phyloP scores from a whole-genome alignment of 2,329 filamentous ascomycete species.

The Chaetomiaceae sp. region DNA sequence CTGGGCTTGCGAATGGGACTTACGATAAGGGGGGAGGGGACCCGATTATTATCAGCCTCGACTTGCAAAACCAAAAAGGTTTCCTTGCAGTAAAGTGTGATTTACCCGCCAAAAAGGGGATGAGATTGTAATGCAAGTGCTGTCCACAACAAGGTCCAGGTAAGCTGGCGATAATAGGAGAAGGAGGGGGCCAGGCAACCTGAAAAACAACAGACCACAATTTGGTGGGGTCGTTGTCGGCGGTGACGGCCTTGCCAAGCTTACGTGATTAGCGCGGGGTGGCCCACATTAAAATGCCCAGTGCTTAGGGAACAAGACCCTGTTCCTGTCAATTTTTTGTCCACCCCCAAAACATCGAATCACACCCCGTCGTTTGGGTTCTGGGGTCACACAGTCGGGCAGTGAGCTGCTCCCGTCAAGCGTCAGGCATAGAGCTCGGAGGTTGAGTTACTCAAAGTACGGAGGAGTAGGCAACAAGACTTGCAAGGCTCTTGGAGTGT shows the following conservation, averaged over 20 bases:
- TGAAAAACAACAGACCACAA: constrained; percentile 20
- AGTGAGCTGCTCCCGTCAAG: no score
- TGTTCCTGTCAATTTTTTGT: neutral
- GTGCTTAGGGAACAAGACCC: neutral
- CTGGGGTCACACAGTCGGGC: neutral
- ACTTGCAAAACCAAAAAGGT: neutral
- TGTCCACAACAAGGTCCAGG: neutral
- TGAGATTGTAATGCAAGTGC: neutral
- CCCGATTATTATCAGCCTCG: neutral
- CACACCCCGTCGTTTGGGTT: neutral
- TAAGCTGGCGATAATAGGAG: constrained; percentile 18
- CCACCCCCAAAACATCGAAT: neutral
- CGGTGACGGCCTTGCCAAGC: constrained; percentile 16
- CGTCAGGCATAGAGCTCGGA: neutral
- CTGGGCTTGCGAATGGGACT: constrained; percentile 7
- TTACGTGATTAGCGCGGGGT: constrained; percentile 6
- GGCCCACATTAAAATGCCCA: neutral
- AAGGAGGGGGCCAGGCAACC: constrained; percentile 12
- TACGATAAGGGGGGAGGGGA: constrained; percentile 8
- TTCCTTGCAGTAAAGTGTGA: neutral
- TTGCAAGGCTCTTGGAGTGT: neutral
- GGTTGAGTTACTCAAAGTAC: neutral
- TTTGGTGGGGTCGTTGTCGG: constrained; percentile 22
- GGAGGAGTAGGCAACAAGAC: no score
- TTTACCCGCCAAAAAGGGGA: neutral